Percentiles rank a stretch among this genome's conserved stretches.
phyloP scores from a whole-genome alignment of 2,329 filamentous ascomycete species.

The Colletotrichum gloeosporioides region DNA sequence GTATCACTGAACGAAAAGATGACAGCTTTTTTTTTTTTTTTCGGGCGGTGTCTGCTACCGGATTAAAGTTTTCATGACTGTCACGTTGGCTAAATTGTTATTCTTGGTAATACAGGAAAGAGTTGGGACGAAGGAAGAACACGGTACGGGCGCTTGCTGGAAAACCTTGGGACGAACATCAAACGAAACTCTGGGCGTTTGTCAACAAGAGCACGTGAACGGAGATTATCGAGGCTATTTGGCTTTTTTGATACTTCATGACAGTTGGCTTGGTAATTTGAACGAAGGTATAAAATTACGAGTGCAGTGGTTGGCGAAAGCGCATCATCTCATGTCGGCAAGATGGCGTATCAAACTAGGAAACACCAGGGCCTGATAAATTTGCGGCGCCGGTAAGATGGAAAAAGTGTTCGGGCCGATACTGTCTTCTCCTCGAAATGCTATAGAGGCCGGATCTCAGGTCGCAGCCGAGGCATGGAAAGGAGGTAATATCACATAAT shows the following conservation, averaged over 20 bases:
- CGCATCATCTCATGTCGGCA: neutral
- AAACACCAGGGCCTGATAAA: neutral
- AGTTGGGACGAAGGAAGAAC: neutral
- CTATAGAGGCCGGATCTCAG: neutral
- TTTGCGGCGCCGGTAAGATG: neutral
- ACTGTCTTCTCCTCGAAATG: neutral
- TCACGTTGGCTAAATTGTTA: neutral
- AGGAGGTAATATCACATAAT: neutral
- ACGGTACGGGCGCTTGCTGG: neutral
- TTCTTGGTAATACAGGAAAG: neutral
- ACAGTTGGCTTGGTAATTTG: neutral
- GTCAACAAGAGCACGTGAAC: neutral
- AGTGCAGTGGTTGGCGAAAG: neutral
- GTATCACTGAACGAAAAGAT: neutral
- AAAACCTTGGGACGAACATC: constrained; percentile 13
- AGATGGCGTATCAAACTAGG: too few relatives aligned
- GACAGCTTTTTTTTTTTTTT: neutral
- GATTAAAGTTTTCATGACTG: neutral
- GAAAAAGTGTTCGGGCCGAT: neutral
- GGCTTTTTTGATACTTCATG: neutral
- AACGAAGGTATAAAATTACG: too few relatives aligned
- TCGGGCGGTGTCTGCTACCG: neutral
- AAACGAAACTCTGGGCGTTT: neutral
- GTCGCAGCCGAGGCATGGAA: neutral
- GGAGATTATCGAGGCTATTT: neutral